These are phyloP conservation scores for Pseudogymnoascus sp. DNA, from an alignment of 2,329 filamentous ascomycete species.

Conservation along the genomic window DNA sequence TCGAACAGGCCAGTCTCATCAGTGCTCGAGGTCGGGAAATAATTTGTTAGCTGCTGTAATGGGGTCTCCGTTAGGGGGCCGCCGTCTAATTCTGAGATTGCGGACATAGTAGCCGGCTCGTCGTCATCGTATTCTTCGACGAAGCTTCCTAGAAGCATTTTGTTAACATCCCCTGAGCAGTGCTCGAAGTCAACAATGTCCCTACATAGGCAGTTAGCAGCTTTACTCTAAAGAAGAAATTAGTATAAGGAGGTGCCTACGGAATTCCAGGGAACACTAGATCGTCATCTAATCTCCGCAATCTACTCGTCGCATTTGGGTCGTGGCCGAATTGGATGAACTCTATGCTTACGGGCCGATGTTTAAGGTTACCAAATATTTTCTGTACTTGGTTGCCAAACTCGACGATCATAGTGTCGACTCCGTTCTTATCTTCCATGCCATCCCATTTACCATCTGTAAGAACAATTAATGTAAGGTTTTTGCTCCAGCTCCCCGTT, in stretches of 20 bases:
- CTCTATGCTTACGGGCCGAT: slow-evolving; percentile 25
- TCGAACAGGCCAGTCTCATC: not conserved
- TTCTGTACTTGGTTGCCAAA: slow-evolving; percentile 8
- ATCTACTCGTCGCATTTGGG: slow-evolving; percentile 14
- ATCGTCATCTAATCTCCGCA: slow-evolving; percentile 19
- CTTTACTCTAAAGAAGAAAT: not conserved
- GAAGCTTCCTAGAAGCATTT: slow-evolving; percentile 28
- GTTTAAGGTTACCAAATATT: slow-evolving; percentile 2
- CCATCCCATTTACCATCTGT: slow-evolving; percentile 21
- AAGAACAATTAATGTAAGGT: slow-evolving; percentile 17
- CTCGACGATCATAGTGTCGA: slow-evolving; percentile 11
- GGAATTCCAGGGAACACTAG: slow-evolving; percentile 14
- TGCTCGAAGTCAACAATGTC: slow-evolving; percentile 27
- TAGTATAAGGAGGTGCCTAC: slow-evolving; percentile 12
- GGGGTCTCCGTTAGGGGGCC: not conserved
- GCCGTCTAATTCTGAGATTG: not conserved
- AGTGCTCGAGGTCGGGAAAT: not conserved
- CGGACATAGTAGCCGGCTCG: not conserved
- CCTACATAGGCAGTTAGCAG: slow-evolving; percentile 5
- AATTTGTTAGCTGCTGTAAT: not conserved
- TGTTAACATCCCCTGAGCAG: slow-evolving; percentile 23
- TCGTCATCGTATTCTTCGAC: slow-evolving; percentile 15
- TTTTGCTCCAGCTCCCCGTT: not conserved
- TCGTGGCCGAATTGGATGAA: slow-evolving; percentile 28
- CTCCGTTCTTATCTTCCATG: slow-evolving; percentile 8